Percentiles rank a stretch among this genome's conserved stretches.
These are phyloP conservation scores for Pterulicium gracile DNA, from an alignment of 1,284 basidiomycete species.

Conservation along the genomic window DNA sequence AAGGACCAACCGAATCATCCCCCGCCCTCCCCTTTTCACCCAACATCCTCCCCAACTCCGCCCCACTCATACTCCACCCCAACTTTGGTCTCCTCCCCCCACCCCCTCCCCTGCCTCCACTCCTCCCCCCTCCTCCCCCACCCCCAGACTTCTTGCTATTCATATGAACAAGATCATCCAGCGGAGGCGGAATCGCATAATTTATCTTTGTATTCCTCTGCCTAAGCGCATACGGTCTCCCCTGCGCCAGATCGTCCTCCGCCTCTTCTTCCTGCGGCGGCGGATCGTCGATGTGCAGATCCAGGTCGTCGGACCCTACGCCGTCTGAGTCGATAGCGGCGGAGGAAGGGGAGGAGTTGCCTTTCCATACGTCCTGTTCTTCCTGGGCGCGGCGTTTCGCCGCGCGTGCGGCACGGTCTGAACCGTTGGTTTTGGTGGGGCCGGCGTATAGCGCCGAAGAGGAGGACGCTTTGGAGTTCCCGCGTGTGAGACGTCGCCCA, in stretches of 20 bases:
- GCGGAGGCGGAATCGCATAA: constrained; percentile 66
- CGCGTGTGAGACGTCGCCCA: neutral
- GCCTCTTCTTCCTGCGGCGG: neutral
- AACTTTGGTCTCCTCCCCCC: constrained; percentile 16
- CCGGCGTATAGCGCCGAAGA: neutral
- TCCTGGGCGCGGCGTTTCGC: neutral
- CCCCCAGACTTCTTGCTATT: constrained; percentile 15
- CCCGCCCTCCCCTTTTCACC: constrained; percentile 36
- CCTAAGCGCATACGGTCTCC: constrained; percentile 53
- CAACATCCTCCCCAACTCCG: constrained; percentile 67
- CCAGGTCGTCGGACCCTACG: neutral
- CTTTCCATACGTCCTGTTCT: neutral
- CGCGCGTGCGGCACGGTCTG: neutral
- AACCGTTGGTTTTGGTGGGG: neutral
- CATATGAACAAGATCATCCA: constrained; percentile 40
- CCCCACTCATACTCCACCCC: constrained; percentile 69
- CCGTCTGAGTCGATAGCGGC: neutral
- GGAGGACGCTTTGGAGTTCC: neutral
- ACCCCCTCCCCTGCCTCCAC: constrained; percentile 27
- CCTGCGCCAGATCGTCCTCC: constrained; percentile 31
- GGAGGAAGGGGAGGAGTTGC: neutral
- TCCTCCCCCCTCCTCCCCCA: constrained; percentile 20
- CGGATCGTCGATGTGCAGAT: neutral
- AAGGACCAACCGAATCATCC: constrained; percentile 53
- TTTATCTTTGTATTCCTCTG: constrained; percentile 58